Conservation (phyloP, 2,329 filamentous ascomycete genomes). For the Capronia coronata region DNA sequence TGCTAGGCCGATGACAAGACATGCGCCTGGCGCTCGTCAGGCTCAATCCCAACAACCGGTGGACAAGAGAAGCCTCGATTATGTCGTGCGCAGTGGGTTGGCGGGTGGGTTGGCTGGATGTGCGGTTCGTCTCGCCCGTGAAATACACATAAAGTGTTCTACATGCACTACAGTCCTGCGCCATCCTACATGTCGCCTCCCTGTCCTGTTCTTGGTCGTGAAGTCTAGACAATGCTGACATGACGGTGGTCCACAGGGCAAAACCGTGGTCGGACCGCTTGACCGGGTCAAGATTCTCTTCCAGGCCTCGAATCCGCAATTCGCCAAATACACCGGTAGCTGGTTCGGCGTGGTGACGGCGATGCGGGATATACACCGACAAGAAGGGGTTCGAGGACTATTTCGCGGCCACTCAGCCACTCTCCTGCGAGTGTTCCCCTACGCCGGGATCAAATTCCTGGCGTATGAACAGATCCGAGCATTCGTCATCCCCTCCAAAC, state of each 20-base stretch:
- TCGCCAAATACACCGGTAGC: constrained; percentile 83
- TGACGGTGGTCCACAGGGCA: constrained; percentile 55
- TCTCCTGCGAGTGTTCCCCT: constrained; percentile 88
- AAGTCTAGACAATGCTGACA: neutral
- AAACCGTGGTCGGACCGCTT: constrained; percentile 89
- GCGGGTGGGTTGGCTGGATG: constrained; percentile 89
- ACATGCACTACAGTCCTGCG: too few species aligned
- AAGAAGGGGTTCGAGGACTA: constrained; percentile 68
- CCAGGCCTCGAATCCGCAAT: constrained; percentile 89
- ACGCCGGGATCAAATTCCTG: constrained; percentile 95
- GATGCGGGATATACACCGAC: constrained; percentile 71
- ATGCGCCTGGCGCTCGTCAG: constrained; percentile 28
- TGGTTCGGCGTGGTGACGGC: constrained; percentile 80
- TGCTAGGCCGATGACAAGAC: constrained; percentile 44
- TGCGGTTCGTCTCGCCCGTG: constrained; percentile 55
- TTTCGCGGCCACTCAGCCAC: constrained; percentile 95
- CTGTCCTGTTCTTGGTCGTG: too few species aligned
- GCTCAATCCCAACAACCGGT: constrained; percentile 45
- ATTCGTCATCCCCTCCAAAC: constrained; percentile 61
- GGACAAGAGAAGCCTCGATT: constrained; percentile 71
- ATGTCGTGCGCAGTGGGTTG: constrained; percentile 73
- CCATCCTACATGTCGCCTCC: too few species aligned
- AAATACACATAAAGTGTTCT: too few species aligned
- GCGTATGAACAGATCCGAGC: constrained; percentile 94
- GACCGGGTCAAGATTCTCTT: constrained; percentile 99